Evolutionary conservation across 495 filamentous ascomycete genomes (phyloP).

Genomic region (Cercophora samala): DNA sequence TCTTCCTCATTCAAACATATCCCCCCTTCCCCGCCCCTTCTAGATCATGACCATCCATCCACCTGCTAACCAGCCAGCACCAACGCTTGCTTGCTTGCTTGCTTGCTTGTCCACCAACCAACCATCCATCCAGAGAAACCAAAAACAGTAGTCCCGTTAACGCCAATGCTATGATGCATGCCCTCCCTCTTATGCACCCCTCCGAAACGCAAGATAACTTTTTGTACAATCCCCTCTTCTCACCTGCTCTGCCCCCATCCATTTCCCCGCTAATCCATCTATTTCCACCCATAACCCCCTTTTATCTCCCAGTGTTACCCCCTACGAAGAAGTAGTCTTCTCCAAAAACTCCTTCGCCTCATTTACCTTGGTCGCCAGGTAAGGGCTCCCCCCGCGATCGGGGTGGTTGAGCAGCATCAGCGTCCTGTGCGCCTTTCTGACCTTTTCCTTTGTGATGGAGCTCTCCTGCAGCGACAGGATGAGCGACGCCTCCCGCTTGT

Average conservation of each 20-base stretch:
- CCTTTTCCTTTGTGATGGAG: slow-evolving; percentile 79
- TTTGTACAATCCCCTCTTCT: neutral
- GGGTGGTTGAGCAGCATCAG: slow-evolving; percentile 98
- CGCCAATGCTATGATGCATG: slow-evolving; percentile 31
- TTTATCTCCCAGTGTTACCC: neutral
- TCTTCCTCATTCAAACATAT: neutral
- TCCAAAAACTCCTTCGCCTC: slow-evolving; percentile 96
- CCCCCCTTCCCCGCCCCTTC: neutral
- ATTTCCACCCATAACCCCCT: neutral
- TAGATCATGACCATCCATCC: neutral
- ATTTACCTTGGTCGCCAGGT: slow-evolving; percentile 94
- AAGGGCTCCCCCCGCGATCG: slow-evolving; percentile 94
- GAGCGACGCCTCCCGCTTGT: slow-evolving; percentile 79
- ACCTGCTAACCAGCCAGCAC: neutral
- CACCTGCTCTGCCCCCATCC: too few relatives aligned
- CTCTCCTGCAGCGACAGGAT: slow-evolving; percentile 92
- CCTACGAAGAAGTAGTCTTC: slow-evolving; percentile 49
- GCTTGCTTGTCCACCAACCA: slow-evolving; percentile 4
- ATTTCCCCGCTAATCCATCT: too few relatives aligned
- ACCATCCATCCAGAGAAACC: slow-evolving; percentile 11
- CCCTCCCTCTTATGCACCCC: slow-evolving; percentile 13
- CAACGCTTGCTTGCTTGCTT: neutral
- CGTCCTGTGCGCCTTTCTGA: slow-evolving; percentile 93
- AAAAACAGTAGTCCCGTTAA: slow-evolving; percentile 20
- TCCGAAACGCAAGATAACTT: neutral